Evolutionary conservation across 352 stramenopile genomes (phyloP), one percentile per base, ranked within the genome.

Genomic region (Phytopythium ostracodes): DNA sequence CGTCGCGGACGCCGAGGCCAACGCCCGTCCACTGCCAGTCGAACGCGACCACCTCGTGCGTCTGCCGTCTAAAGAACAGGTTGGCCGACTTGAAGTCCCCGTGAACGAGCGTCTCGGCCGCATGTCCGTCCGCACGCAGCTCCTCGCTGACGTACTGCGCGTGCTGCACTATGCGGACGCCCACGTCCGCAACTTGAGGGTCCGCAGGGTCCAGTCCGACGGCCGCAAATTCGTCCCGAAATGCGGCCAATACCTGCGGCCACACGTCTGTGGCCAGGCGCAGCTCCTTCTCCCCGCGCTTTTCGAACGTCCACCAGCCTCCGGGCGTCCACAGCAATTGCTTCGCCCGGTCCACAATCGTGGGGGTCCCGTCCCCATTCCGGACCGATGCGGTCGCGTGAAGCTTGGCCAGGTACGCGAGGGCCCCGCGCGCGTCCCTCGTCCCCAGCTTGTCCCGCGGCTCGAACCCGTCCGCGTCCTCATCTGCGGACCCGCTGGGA

Each of bases 31-130:
- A 91, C 57, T 91, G 79, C 81, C 81, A 91, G 64, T 91, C 81
- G 47, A 91, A 91, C 6, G 79, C 81, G 57, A 85, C 72, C 17
- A 81, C 79, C 18, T 76, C 56, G 7, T 73, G 67, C 11, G 75
- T 70, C 31, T 63, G 42, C 0, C 66, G 38, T 18, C 88, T 52
- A 49, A 91, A 91, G 57, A 89, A 89, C 11, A 91, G 59, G 53
- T 91, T 91, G 54, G 75, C 77, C 31, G 74, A 87, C 70, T 91
- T 91, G 64, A 81, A 86, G 59, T 91, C 81, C 20, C 81, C 81
- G 50, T 91, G 81, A 8, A 91, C 65, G 24, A 91, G 51, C 6
- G 77, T 88, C 33, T 66, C 65, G 11, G n/a, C 14, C 40, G 8
- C 25, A 43, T 66, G 18, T 15, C 42, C 62, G 36, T 60, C 60